These are phyloP conservation scores for Pulveroboletus sp. DNA, from an alignment of 768 basidiomycete genomes.

Conservation along the genomic window DNA sequence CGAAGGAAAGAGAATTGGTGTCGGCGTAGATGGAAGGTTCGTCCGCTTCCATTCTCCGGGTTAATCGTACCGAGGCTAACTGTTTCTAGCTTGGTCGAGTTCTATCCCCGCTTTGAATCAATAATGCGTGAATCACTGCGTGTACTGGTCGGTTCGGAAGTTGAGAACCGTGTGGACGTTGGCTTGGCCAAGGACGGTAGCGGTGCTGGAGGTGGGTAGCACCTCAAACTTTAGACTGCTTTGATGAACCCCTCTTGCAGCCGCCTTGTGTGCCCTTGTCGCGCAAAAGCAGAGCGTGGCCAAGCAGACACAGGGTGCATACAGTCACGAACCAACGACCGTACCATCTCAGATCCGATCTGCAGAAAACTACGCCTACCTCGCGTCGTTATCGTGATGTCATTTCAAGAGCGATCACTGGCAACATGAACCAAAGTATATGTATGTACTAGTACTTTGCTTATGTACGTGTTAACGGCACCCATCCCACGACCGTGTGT, in stretches of 20 bases:
- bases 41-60: conserved; percentile 6
- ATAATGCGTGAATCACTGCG: conserved; percentile 72
- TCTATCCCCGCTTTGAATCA: conserved; percentile 84
- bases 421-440: not conserved
- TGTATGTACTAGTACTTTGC: conserved; percentile 1
- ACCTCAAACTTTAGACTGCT: not conserved
- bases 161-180: conserved; percentile 78
- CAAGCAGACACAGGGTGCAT: conserved; percentile 8
- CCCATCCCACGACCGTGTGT: conserved; percentile 1
- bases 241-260: conserved; percentile 36
- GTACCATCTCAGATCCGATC: conserved; percentile 11
- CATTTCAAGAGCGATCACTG: not conserved
- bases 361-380: conserved; percentile 10
- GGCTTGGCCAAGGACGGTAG: conserved; percentile 97
- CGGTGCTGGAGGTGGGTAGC: conserved; percentile 83
- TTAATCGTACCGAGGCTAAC: not conserved
- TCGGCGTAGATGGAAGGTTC: conserved; percentile 94
- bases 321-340: conserved; percentile 3
- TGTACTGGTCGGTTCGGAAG: conserved; percentile 73
- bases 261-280: conserved; percentile 79
- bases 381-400: conserved; percentile 21
- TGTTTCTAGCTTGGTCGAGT: conserved; percentile 74
- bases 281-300: conserved; percentile 25
- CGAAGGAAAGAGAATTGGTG: conserved; percentile 54
- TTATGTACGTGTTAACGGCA: conserved; percentile 11